Evolutionary conservation across 192 early-diverging fungal genomes (phyloP).

Genomic region (Funneliformis geosporum): DNA sequence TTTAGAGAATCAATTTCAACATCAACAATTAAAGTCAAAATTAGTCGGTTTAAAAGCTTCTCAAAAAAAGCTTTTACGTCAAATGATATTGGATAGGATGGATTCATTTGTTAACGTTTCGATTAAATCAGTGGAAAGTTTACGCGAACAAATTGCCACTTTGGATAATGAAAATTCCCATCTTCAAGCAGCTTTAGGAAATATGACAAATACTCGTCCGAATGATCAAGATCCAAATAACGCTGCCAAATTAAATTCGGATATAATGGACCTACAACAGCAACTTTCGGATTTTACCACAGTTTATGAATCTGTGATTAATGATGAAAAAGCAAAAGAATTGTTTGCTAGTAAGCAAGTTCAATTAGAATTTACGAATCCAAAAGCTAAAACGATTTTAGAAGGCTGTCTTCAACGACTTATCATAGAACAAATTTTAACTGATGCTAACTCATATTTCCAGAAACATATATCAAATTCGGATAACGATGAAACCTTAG

Average conservation of each 20-base stretch:
- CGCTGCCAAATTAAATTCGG: background rate
- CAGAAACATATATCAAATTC: background rate
- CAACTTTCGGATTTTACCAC: conserved; percentile 13
- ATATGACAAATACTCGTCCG: background rate
- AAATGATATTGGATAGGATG: background rate
- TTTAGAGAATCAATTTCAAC: background rate
- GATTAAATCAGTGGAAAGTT: background rate
- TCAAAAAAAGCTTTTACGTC: background rate
- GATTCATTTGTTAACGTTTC: background rate
- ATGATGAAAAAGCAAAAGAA: background rate
- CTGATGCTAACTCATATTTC: background rate
- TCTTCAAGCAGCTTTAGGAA: conserved; percentile 14
- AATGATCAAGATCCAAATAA: conserved; percentile 28
- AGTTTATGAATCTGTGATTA: background rate
- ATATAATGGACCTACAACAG: conserved; percentile 1
- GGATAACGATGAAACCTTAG: background rate
- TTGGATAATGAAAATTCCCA: background rate
- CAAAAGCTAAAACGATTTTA: background rate
- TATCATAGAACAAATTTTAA: background rate
- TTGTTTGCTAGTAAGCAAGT: background rate
- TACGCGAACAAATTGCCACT: background rate
- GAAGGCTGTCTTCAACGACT: background rate
- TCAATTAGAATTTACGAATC: background rate
- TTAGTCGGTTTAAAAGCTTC: background rate
- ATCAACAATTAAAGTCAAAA: background rate